Evolutionary conservation across 2,329 filamentous ascomycete genomes (phyloP), one percentile per base, ranked within the genome.

Genomic region (Dendryphion nanum): DNA sequence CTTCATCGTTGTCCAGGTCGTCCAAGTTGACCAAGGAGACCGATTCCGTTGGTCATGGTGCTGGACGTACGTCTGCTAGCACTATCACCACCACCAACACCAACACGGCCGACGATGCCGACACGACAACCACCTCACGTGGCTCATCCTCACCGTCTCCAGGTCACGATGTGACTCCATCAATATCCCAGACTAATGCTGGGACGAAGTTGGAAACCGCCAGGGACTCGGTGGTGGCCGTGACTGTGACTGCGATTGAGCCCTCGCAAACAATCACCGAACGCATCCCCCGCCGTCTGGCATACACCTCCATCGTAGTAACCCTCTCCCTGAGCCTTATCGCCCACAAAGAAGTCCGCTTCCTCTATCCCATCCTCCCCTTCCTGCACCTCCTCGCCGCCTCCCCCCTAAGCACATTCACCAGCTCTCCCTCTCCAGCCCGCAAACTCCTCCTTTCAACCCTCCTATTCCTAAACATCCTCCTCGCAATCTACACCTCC

Each of bases 301-400:
- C 61, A 30, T 64, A 55, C 48, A 61, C 61, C 19, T 72, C 79
- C 6, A 74, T 84, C 29, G 46, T 83, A 38, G 65, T 79, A 19
- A 85, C 83, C 40, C 68, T 86, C 7, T 61, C 69, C 1, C 76
- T 97, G 21, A 95, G 88, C 2, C 59, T 86, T 32, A 86, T 97
- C 50, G 82, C 89, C 1, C 93, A 98, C 70, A 98, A 98, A 65
- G 93, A 98, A 74, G 87, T 95, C 53, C 88, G 93, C 56, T 98
- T 98, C 71, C 86, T 97, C 50, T 95, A 95, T 57, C 91, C 93
- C 1, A 77, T 98, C 14, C 77, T 97, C 2, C 91, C 93, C 2
- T 77, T 83, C n/a, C 76, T 98, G 5, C 88, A 93, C 61, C 71
- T 95, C 45, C 72, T 97, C 26, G 81, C 86, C 2, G 88, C 89